Conservation (phyloP, 2,329 filamentous ascomycete genomes). For the Colletotrichum limetticola region DNA sequence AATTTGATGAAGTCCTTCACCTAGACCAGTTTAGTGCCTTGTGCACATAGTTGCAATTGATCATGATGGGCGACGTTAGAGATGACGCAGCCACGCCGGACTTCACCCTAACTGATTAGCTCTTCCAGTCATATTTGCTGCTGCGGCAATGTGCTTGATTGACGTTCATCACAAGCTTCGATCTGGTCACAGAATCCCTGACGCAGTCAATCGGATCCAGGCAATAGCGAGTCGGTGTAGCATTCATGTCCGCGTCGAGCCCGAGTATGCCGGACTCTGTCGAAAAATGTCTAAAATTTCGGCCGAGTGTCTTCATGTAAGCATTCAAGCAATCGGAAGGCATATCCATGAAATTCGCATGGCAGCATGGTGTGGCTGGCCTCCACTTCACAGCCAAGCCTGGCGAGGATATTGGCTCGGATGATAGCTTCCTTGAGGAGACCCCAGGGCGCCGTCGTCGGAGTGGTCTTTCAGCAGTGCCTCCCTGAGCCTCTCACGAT, state of each 20-base stretch:
- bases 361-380: neutral
- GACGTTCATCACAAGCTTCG: conserved; percentile 10
- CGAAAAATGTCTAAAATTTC: conserved; percentile 12
- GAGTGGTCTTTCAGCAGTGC: neutral
- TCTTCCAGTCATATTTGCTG: conserved; percentile 6
- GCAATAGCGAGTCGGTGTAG: neutral
- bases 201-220: neutral
- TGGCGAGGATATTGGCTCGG: conserved; percentile 21
- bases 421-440: neutral
- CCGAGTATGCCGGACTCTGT: conserved; percentile 1
- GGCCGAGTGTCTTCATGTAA: neutral
- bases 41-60: neutral
- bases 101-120: neutral
- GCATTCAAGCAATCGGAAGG: neutral
- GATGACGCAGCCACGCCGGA: conserved; percentile 1
- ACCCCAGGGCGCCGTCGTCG: conserved; percentile 11
- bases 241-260: neutral
- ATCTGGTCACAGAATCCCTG: conserved; percentile 7
- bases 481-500: neutral
- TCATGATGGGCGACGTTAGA: conserved; percentile 1
- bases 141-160: neutral
- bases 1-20: neutral
- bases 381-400: neutral
- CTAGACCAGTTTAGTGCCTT: conserved; percentile 9
- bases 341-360: neutral